These are phyloP conservation scores for Oryza rufipogon DNA, from an alignment of 176 grass and related monocot species.

Conservation along the genomic window DNA sequence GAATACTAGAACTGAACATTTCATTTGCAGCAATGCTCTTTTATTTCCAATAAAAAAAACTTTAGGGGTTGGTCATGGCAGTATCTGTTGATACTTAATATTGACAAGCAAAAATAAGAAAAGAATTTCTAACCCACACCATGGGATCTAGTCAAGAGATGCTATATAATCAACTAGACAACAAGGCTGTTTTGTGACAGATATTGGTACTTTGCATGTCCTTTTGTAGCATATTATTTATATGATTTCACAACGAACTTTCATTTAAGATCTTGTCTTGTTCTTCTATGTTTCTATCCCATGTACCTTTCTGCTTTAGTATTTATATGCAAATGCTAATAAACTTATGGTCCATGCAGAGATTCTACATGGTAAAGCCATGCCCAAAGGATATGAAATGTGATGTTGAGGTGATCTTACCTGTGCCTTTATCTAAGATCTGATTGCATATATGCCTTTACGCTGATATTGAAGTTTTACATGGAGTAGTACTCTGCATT, in stretches of 20 bases:
- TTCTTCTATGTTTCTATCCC: slow-evolving; percentile 12
- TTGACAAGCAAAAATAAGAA: neutral
- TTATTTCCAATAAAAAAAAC: neutral
- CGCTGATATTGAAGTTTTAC: slow-evolving; percentile 29
- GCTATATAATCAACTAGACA: neutral
- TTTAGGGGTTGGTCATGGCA: neutral
- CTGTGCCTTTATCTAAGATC: slow-evolving; percentile 10
- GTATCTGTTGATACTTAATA: neutral
- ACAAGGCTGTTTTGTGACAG: slow-evolving; percentile 1
- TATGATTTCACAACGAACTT: slow-evolving; percentile 11
- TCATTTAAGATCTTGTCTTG: neutral
- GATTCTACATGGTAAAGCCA: slow-evolving; percentile 98
- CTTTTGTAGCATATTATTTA: slow-evolving; percentile 23
- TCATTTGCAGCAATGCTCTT: slow-evolving; percentile 22
- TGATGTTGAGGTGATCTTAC: slow-evolving; percentile 81
- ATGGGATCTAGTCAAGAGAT: neutral
- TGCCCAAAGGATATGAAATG: slow-evolving; percentile 98
- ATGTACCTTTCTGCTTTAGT: neutral
- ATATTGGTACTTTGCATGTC: slow-evolving; percentile 1
- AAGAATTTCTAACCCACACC: neutral
- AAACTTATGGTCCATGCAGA: slow-evolving; percentile 53
- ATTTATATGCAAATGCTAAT: slow-evolving; percentile 26
- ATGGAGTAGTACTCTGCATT: neutral
- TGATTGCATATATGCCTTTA: neutral
- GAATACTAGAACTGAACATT: neutral